A percentile compares a stretch with the other conserved stretches of the same genome.
Evolutionary conservation across 148 eudicot genomes (phyloP).

Genomic region (Cornus controversa): DNA sequence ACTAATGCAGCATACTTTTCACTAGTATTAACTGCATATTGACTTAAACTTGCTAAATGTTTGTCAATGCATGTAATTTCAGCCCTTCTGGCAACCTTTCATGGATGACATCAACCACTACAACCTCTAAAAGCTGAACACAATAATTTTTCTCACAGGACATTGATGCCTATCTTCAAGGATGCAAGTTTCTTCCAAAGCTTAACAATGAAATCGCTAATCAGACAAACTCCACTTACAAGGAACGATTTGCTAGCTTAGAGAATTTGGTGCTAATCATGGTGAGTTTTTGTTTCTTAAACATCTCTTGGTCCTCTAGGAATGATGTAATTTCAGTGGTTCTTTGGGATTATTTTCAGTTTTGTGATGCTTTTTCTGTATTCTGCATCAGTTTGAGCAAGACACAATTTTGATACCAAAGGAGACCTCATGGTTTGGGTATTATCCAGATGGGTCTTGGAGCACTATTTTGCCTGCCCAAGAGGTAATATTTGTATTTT

Average conservation of each 20-base stretch:
- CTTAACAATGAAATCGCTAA: constrained; percentile 46
- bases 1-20: too few relatives aligned
- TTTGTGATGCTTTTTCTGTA: neutral
- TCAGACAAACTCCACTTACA: constrained; percentile 41
- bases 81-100: neutral
- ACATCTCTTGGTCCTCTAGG: neutral
- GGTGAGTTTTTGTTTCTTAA: constrained; percentile 26
- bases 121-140: neutral
- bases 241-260: constrained; percentile 50
- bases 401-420: constrained; percentile 53
- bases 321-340: neutral
- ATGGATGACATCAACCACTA: neutral
- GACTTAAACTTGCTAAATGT: neutral
- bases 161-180: constrained; percentile 28
- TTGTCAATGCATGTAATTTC: neutral
- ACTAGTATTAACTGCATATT: too few relatives aligned
- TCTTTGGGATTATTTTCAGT: neutral
- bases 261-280: constrained; percentile 52
- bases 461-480: constrained; percentile 43
- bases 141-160: constrained; percentile 22
- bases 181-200: constrained; percentile 49
- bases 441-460: constrained; percentile 44
- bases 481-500: constrained; percentile 31
- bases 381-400: constrained; percentile 39
- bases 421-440: constrained; percentile 66